A percentile compares a stretch with the other conserved stretches of the same genome.
phyloP scores from a whole-genome alignment of 2,329 filamentous ascomycete genomes.

The Leptosphaerulina australis region DNA sequence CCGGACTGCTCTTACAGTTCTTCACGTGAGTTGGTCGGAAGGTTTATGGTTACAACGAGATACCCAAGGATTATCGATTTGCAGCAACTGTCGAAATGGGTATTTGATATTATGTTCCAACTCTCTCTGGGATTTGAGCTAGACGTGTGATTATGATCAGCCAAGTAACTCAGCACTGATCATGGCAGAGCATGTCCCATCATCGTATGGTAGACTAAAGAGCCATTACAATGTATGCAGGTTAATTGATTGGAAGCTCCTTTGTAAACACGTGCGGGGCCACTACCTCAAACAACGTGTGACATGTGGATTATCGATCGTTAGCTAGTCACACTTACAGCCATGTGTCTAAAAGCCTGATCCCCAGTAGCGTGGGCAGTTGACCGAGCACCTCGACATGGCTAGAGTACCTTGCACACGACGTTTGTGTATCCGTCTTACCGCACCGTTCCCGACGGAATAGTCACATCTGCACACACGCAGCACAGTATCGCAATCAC shows the following conservation, averaged over 20 bases:
- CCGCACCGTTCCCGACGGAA: conserved; percentile 8
- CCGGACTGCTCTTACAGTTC: neutral
- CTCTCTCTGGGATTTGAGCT: neutral
- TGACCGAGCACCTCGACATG: neutral
- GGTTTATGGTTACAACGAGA: conserved; percentile 20
- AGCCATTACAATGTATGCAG: neutral
- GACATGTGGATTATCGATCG: neutral
- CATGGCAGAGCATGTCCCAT: neutral
- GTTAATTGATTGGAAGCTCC: neutral
- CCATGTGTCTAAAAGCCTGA: neutral
- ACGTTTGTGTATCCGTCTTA: neutral
- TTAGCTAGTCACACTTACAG: neutral
- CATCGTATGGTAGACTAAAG: neutral
- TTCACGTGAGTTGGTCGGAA: conserved; percentile 12
- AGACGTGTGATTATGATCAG: neutral
- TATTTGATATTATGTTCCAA: neutral
- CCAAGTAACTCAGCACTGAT: neutral
- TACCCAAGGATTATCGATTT: conserved; percentile 19
- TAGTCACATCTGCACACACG: neutral
- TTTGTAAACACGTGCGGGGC: conserved; percentile 1
- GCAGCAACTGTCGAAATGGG: conserved; percentile 9
- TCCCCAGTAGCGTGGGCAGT: neutral
- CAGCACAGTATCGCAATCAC: neutral
- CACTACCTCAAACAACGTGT: neutral
- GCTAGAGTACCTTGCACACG: neutral